Percentiles rank a stretch among this genome's conserved stretches.
Evolutionary conservation across 768 basidiomycete species (phyloP).

Genomic region (Boletus subparvulus): DNA sequence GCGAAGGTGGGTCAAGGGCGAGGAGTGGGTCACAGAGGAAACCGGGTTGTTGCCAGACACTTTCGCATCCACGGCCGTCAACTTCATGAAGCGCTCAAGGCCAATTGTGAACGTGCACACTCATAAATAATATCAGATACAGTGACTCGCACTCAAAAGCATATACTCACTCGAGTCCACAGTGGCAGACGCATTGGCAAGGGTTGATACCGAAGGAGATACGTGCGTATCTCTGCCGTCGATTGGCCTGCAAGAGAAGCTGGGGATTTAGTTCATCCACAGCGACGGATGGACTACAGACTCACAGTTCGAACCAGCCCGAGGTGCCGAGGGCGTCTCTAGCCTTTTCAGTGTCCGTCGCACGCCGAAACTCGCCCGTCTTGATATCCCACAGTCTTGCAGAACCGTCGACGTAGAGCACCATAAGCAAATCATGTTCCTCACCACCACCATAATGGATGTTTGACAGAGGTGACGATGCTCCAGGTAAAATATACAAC

Average conservation of each 20-base stretch:
- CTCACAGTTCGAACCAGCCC: slow-evolving; percentile 74
- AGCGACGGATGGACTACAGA: not conserved
- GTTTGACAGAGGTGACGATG: slow-evolving; percentile 60
- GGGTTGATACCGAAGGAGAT: slow-evolving; percentile 24
- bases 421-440: slow-evolving; percentile 59
- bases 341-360: slow-evolving; percentile 74
- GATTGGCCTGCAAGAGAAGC: slow-evolving; percentile 20
- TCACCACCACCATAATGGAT: slow-evolving; percentile 58
- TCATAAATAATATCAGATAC: slow-evolving; percentile 30
- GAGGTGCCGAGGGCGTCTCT: slow-evolving; percentile 70
- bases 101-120: slow-evolving; percentile 51
- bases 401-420: slow-evolving; percentile 72
- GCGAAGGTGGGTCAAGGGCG: slow-evolving; percentile 55
- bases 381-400: slow-evolving; percentile 87
- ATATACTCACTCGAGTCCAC: slow-evolving; percentile 25
- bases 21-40: slow-evolving; percentile 35
- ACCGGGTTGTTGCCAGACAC: slow-evolving; percentile 47
- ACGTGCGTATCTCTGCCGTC: slow-evolving; percentile 28
- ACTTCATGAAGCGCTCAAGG: slow-evolving; percentile 51
- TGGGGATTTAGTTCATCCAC: not conserved
- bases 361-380: slow-evolving; percentile 81
- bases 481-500: slow-evolving; percentile 78
- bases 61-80: slow-evolving; percentile 50
- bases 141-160: slow-evolving; percentile 12
- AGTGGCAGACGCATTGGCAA: slow-evolving; percentile 18